Conservation (phyloP, 345 rosid genomes). For the Firmiana major region DNA sequence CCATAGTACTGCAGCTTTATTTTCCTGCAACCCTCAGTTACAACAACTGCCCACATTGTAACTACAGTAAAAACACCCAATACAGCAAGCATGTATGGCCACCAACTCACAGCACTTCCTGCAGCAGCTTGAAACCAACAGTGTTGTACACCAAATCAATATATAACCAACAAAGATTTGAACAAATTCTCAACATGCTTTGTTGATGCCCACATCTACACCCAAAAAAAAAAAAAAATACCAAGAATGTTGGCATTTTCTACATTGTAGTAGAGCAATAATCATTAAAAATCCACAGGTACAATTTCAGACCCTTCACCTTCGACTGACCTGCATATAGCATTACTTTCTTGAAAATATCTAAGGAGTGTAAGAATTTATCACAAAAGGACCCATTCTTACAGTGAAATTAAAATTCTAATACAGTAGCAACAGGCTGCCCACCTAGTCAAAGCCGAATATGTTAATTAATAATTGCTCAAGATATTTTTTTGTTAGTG, state of each 20-base stretch:
- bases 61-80: slow-evolving; percentile 68
- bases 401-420: background rate
- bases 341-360: background rate
- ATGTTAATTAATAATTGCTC: background rate
- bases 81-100: slow-evolving; percentile 66
- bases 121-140: slow-evolving; percentile 22
- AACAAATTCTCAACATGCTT: background rate
- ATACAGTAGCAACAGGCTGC: background rate
- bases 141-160: background rate
- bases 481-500: background rate
- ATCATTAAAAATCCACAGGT: background rate
- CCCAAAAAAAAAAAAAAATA: no score
- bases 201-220: background rate
- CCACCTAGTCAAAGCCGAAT: background rate
- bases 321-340: background rate
- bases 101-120: slow-evolving; percentile 71
- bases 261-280: background rate
- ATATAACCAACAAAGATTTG: background rate
- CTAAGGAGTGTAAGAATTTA: background rate
- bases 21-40: slow-evolving; percentile 95
- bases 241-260: background rate
- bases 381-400: background rate
- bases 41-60: slow-evolving; percentile 92
- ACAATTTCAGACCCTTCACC: background rate
- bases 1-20: slow-evolving; percentile 90